Percentiles rank a stretch among this genome's conserved stretches.
These are phyloP conservation scores for Hyphopichia khmerensis DNA, from an alignment of 1,139 yeast genomes.

Conservation along the genomic window DNA sequence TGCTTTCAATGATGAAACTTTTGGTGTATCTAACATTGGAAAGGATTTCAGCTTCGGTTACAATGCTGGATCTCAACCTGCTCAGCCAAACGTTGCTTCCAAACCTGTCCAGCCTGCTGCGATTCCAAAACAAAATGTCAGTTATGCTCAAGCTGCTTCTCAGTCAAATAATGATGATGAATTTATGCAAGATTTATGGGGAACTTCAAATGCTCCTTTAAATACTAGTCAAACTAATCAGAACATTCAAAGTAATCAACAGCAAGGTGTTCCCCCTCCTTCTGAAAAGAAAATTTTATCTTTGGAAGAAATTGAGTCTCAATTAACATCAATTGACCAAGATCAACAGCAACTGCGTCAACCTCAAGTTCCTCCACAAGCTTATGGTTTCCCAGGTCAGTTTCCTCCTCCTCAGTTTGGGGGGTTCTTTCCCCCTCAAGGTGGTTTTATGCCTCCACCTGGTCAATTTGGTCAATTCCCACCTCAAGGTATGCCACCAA, in stretches of 20 bases:
- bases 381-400: constrained; percentile 38
- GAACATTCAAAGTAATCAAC: constrained; percentile 11
- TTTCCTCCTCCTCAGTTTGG: constrained; percentile 42
- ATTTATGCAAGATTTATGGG: constrained; percentile 53
- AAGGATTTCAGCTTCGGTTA: constrained; percentile 75
- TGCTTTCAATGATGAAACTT: constrained; percentile 83
- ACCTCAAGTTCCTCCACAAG: constrained; percentile 26
- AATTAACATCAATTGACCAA: constrained; percentile 51
- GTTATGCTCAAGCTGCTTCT: constrained; percentile 61
- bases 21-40: constrained; percentile 66
- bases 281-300: constrained; percentile 53
- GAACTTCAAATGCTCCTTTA: constrained; percentile 30
- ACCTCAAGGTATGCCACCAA: constrained; percentile 5
- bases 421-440: constrained; percentile 43
- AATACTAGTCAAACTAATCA: too few relatives aligned
- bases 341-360: constrained; percentile 23
- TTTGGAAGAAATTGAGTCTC: constrained; percentile 77
- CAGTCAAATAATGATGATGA: constrained; percentile 43
- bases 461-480: constrained; percentile 36
- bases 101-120: constrained; percentile 13
- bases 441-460: constrained; percentile 41
- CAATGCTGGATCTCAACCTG: constrained; percentile 17
- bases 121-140: constrained; percentile 31
- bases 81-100: constrained; percentile 12
- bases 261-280: not conserved